Percentiles rank a stretch among this genome's conserved stretches.
Conservation (phyloP, 2,329 filamentous ascomycete species). For the Fusarium pilosicola region DNA sequence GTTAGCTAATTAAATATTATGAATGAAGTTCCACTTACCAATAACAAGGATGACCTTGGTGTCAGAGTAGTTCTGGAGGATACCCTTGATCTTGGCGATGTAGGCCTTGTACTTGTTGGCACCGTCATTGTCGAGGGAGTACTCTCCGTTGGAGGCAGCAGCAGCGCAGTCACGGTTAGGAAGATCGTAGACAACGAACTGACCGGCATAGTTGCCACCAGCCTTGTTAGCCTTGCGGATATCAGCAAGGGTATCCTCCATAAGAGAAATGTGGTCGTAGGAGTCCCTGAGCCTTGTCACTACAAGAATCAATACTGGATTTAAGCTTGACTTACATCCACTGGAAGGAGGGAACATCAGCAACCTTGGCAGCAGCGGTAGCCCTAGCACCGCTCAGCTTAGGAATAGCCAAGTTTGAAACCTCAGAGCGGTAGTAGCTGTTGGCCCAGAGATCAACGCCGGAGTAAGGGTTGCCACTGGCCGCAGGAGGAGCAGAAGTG, state of each 20-base stretch:
- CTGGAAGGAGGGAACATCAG: constrained; percentile 63
- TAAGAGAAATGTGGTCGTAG: constrained; percentile 58
- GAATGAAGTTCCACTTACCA: constrained; percentile 38
- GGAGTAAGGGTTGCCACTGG: constrained; percentile 63
- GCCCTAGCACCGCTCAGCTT: constrained; percentile 66
- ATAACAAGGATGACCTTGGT: constrained; percentile 57
- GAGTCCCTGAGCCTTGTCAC: constrained; percentile 55
- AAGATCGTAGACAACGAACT: constrained; percentile 67
- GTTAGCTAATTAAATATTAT: neutral
- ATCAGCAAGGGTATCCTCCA: constrained; percentile 57
- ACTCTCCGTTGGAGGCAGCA: constrained; percentile 67
- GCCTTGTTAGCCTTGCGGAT: constrained; percentile 53
- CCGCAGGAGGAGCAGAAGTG: constrained; percentile 42
- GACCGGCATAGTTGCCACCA: constrained; percentile 55
- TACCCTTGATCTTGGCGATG: constrained; percentile 59
- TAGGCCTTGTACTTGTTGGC: constrained; percentile 65
- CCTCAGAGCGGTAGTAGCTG: constrained; percentile 64
- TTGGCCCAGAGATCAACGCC: constrained; percentile 64
- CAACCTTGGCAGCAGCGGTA: constrained; percentile 62
- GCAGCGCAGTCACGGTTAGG: constrained; percentile 69
- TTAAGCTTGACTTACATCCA: constrained; percentile 55
- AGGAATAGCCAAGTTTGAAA: constrained; percentile 67
- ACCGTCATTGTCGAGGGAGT: constrained; percentile 60
- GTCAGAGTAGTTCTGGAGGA: constrained; percentile 56
- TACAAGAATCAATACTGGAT: accelerated